Evolutionary conservation across 257 asterid genomes (phyloP).

Genomic region (Cynanchum wilfordii): DNA sequence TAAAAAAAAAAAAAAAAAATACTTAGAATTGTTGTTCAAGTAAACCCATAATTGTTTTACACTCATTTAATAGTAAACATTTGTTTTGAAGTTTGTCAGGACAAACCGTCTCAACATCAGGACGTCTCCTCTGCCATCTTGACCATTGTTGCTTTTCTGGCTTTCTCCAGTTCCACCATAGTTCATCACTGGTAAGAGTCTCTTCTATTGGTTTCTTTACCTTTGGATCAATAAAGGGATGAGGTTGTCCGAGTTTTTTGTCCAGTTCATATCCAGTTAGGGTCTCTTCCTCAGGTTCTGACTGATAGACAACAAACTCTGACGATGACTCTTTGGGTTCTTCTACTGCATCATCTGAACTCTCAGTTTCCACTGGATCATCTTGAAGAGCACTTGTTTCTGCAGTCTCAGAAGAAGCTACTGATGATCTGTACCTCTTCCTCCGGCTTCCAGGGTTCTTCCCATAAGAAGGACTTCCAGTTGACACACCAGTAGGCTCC

Average conservation of each 20-base stretch:
- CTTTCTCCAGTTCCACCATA: constrained; percentile 99
- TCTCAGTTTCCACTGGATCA: constrained; percentile 42
- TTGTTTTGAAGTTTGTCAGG: background rate
- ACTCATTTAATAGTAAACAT: background rate
- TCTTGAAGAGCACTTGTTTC: constrained; percentile 27
- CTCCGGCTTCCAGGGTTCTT: constrained; percentile 90
- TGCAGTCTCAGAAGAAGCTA: constrained; percentile 37
- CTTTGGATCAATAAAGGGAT: constrained; percentile 77
- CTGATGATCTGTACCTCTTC: constrained; percentile 50
- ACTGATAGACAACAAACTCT: constrained; percentile 67
- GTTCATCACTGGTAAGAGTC: constrained; percentile 75
- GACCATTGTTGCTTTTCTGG: constrained; percentile 93
- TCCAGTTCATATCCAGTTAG: constrained; percentile 66
- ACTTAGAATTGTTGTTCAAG: background rate
- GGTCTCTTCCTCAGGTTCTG: constrained; percentile 46
- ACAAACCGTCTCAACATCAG: constrained; percentile 88
- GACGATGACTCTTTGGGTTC: constrained; percentile 42
- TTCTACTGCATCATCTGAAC: constrained; percentile 41
- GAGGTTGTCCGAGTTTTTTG: constrained; percentile 73
- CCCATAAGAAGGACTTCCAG: constrained; percentile 79
- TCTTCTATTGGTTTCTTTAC: constrained; percentile 56
- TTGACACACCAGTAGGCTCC: constrained; percentile 67
- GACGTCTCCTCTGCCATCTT: constrained; percentile 93
- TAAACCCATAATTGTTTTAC: background rate
- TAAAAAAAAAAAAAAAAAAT: too few relatives aligned